These are phyloP conservation scores for Sporobolomyces roseus DNA, from an alignment of 768 basidiomycete genomes.

Conservation along the genomic window DNA sequence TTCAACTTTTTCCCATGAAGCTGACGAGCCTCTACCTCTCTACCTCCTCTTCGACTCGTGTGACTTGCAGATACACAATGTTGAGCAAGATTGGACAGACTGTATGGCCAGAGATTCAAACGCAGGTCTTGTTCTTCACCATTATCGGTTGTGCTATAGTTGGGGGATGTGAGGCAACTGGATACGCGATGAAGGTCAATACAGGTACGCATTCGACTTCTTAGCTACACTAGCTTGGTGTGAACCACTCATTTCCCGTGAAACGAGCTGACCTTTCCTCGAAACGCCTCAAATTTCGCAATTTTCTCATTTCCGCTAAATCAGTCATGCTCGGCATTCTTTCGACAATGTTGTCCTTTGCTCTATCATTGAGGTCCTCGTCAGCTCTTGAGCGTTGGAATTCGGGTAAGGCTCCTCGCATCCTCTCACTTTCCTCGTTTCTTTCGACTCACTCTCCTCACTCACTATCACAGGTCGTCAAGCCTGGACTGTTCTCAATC, in stretches of 20 bases:
- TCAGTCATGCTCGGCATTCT: slow-evolving; percentile 9
- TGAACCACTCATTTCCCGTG: no score
- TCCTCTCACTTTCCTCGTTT: background rate
- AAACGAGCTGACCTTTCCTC: background rate
- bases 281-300: background rate
- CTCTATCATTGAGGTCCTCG: slow-evolving; percentile 27
- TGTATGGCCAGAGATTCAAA: slow-evolving; percentile 28
- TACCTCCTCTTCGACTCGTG: background rate
- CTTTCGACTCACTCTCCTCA: background rate
- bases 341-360: slow-evolving; percentile 27
- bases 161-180: background rate
- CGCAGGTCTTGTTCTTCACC: slow-evolving; percentile 1
- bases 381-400: slow-evolving; percentile 34
- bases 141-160: background rate
- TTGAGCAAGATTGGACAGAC: slow-evolving; percentile 24
- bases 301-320: background rate
- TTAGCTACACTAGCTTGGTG: no score
- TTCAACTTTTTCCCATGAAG: no score
- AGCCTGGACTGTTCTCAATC: slow-evolving; percentile 63
- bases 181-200: slow-evolving; percentile 22
- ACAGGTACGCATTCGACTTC: slow-evolving; percentile 7
- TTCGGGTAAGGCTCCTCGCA: slow-evolving; percentile 2
- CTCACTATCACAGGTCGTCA: slow-evolving; percentile 55
- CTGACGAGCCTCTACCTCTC: background rate
- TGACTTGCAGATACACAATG: background rate